Evolutionary conservation across 2,329 filamentous ascomycete genomes (phyloP), one percentile per base, ranked within the genome.

Genomic region (Thielaviopsis populi): DNA sequence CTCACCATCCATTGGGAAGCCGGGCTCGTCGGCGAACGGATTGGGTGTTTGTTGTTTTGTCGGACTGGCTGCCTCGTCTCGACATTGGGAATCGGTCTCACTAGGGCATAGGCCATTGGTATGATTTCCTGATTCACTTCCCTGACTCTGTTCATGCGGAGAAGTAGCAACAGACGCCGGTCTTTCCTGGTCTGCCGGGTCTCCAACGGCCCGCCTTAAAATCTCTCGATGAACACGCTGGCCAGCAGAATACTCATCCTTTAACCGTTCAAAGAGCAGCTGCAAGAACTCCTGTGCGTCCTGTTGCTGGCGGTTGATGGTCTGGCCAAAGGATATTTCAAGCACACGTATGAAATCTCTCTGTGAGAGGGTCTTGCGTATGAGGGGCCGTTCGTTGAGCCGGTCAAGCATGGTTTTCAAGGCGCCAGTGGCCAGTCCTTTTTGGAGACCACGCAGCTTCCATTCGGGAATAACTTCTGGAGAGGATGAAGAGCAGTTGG

Each of bases 241-340:
- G 1, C 90, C 91, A 3, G 91, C 91, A 71, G 95, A 86, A 70
- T 96, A 96, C 74, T 99, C 94, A 71, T 99, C 94, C 70, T 89
- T 91, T 64, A 99, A 78, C 62, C 92, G 82, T 76, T 99, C 92
- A 2, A 90, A 88, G 13, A 99, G 87, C 60, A 97, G 86, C 75
- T 99, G 94, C 64, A 99, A 75, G 68, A 99, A 96, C 73, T 99
- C 94, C 71, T 99, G 94, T 11, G 94, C 94, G 76, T 99, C 94
- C 74, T 99, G 94, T 74, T 99, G 94, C 71, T 94, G 90, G 63
- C 92, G 82, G 72, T 89, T 96, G 69, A 99, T 95, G 69, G 89
- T 85, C 70, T 95, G 92, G 64, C 84, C 84, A 71, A 96, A 99
- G 0, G 92, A 91, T 37, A 79, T 78, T 75, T 99, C 94, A 61